These are phyloP conservation scores for Ceratobasidium sp. DNA, from an alignment of 1,284 basidiomycete genomes.

Conservation along the genomic window DNA sequence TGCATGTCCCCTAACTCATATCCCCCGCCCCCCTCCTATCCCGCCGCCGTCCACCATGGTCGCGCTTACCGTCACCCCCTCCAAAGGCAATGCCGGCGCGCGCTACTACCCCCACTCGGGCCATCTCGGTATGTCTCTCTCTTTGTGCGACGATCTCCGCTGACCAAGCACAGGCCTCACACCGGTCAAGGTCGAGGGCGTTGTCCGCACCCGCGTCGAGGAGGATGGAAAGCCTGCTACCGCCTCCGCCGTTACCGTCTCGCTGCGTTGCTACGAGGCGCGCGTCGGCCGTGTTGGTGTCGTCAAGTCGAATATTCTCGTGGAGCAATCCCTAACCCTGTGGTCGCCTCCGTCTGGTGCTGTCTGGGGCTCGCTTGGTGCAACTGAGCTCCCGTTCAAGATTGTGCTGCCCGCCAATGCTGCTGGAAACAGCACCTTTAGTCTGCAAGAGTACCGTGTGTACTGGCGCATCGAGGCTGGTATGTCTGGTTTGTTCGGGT, in stretches of 20 bases:
- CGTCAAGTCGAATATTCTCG: conserved; percentile 68
- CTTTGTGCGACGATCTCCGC: neutral
- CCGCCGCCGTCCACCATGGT: conserved; percentile 42
- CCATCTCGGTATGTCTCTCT: conserved; percentile 62
- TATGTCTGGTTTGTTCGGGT: conserved; percentile 55
- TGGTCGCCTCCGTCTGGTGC: conserved; percentile 65
- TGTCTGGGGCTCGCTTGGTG: conserved; percentile 64
- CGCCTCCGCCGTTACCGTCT: conserved; percentile 70
- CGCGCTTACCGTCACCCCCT: conserved; percentile 49
- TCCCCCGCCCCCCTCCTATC: conserved; percentile 37
- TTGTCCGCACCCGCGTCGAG: conserved; percentile 75
- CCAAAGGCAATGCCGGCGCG: conserved; percentile 70
- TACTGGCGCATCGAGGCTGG: conserved; percentile 85
- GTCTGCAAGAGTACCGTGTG: conserved; percentile 79
- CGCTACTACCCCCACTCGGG: conserved; percentile 79
- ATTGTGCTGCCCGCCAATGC: conserved; percentile 67
- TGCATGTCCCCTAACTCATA: conserved; percentile 35
- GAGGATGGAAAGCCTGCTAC: conserved; percentile 71
- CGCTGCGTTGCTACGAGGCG: conserved; percentile 81
- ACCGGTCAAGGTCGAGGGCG: conserved; percentile 79
- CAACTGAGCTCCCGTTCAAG: conserved; percentile 74
- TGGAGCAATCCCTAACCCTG: conserved; percentile 69
- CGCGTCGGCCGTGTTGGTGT: conserved; percentile 68
- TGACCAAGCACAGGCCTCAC: conserved; percentile 61
- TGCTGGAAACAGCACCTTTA: conserved; percentile 73